Conservation (phyloP, 2,329 filamentous ascomycete species). For the Harringtonia aguacate region DNA sequence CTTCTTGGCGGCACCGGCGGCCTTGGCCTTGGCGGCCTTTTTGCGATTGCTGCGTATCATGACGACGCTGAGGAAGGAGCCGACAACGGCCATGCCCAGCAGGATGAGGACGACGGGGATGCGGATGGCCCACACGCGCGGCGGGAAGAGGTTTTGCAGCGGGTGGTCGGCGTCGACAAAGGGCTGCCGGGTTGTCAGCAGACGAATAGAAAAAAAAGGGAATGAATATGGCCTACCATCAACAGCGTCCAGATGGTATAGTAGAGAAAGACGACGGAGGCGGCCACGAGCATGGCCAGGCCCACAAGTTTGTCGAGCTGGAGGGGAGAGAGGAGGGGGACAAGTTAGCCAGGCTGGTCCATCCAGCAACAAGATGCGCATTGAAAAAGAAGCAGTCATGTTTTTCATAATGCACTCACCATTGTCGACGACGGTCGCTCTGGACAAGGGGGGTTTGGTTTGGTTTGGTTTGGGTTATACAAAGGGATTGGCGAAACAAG, state of each 20-base stretch:
- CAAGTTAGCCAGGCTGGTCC: neutral
- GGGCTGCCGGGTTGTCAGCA: conserved; percentile 49
- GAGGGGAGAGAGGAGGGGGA: conserved; percentile 2
- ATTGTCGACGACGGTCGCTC: no score
- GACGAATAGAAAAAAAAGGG: no score
- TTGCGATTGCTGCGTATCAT: conserved; percentile 99
- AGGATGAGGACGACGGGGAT: conserved; percentile 95
- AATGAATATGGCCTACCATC: conserved; percentile 57
- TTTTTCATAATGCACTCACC: no score
- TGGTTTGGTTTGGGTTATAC: no score
- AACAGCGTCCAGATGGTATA: conserved; percentile 97
- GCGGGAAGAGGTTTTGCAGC: conserved; percentile 89
- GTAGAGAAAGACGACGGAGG: conserved; percentile 61
- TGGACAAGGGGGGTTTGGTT: no score
- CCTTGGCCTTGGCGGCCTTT: conserved; percentile 89
- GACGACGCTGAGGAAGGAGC: conserved; percentile 88
- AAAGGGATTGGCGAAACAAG: no score
- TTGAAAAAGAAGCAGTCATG: no score
- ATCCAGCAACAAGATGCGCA: neutral
- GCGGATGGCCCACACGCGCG: conserved; percentile 96
- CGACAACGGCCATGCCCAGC: conserved; percentile 83
- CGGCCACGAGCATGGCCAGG: conserved; percentile 58
- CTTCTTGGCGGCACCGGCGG: conserved; percentile 63
- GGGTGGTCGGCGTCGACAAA: conserved; percentile 94
- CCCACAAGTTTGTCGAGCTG: conserved; percentile 82